Evolutionary conservation across 2,329 filamentous ascomycete species (phyloP), one percentile per base, ranked within the genome.

Genomic region (Cladosporium sp.): DNA sequence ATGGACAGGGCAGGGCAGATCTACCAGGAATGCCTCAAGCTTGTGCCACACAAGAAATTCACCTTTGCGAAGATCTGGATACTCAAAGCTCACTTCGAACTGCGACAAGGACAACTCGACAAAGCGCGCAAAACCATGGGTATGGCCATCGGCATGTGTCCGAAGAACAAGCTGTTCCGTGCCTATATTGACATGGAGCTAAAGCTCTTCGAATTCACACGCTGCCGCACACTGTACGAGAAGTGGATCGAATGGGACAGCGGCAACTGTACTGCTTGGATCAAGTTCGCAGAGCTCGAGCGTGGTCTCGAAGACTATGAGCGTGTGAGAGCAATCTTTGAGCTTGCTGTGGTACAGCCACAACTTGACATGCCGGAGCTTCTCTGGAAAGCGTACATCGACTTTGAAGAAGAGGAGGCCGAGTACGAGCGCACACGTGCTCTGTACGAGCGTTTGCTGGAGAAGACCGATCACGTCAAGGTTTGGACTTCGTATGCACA

Each of bases 401-500:
- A 98, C 69, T 97, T 97, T 64, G 93, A 98, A 70, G 92, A 97
- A 65, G 89, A 95, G 61, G 89, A 95, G 68, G 88, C 84, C 62
- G 89, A 96, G 68, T 96, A 92, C 68, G 88, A 90, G 47, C 78
- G 84, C 42, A 89, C 90, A 4, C 79, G 93, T 42, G 73, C 75
- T 3, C 75, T 98, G 38, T 98, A 97, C 71, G 92, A 97, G 73
- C 82, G 92, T 7, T 78, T 98, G 11, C 78, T 98, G 38, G 78
- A 88, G 62, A 96, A 94, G 82, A 95, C 93, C n/a, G 85, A 93
- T 63, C 93, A 98, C 65, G 90, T 96, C 76, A 98, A 97, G 76
- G 93, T 98, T 53, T 98, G 93, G 93, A 95, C 93, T 69, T 92
- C 88, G 68, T 98, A 92, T 71, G 93, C 93, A n/a, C 88, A 94